Conservation (phyloP, 2,329 filamentous ascomycete species). For the Parastagonospora avenae region DNA sequence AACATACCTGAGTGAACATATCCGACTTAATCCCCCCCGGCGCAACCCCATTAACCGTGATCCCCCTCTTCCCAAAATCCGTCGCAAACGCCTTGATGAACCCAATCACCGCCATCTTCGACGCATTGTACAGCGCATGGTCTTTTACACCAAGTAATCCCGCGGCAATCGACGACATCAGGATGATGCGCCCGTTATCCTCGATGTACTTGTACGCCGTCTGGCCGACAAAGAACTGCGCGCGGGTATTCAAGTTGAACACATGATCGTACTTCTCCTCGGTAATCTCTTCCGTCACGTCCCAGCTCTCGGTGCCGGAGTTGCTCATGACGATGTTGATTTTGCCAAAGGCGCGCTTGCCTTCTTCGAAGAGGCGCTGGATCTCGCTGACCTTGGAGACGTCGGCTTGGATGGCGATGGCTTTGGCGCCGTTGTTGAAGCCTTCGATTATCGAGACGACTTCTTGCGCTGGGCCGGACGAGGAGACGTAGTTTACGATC, state of each 20-base stretch:
- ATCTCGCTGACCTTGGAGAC: conserved; percentile 62
- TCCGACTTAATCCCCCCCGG: conserved; percentile 76
- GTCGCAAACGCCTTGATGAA: conserved; percentile 74
- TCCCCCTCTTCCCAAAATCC: conserved; percentile 69
- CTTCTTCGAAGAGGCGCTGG: conserved; percentile 58
- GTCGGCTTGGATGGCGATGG: conserved; percentile 65
- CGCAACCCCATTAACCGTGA: conserved; percentile 75
- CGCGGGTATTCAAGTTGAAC: conserved; percentile 70
- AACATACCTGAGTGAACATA: conserved; percentile 74
- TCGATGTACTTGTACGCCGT: conserved; percentile 74
- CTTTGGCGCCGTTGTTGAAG: conserved; percentile 56
- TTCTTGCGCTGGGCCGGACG: conserved; percentile 56
- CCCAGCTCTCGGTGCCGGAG: conserved; percentile 68
- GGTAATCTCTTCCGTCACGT: conserved; percentile 69
- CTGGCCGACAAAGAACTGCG: conserved; percentile 79
- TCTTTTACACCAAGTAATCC: conserved; percentile 70
- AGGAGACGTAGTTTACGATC: conserved; percentile 69
- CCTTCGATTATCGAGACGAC: conserved; percentile 54
- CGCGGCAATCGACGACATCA: conserved; percentile 74
- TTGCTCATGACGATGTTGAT: conserved; percentile 59
- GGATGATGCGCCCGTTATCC: conserved; percentile 72
- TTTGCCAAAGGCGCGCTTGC: conserved; percentile 51
- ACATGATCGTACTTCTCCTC: conserved; percentile 75
- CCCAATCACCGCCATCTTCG: conserved; percentile 74
- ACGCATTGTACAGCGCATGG: conserved; percentile 73